These are phyloP conservation scores for Oenanthe sinensis DNA, from an alignment of 129 eudicot species.

Conservation along the genomic window DNA sequence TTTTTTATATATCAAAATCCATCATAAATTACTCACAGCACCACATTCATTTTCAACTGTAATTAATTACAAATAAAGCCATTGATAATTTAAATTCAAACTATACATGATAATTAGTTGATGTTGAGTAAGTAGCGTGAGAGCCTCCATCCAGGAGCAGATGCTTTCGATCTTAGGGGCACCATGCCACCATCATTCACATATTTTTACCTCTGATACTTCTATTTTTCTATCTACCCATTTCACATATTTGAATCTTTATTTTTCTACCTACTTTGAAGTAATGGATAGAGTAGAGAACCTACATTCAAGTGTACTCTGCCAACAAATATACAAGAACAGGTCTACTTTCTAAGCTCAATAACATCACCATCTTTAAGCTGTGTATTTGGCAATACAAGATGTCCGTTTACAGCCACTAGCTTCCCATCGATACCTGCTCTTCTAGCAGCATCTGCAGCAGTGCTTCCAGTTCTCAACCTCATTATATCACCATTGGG, in stretches of 20 bases:
- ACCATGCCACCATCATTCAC: not conserved
- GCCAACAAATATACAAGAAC: not conserved
- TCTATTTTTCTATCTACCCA: not conserved
- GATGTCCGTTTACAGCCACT: constrained; percentile 79
- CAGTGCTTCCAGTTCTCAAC: constrained; percentile 78
- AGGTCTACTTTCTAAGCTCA: constrained; percentile 50
- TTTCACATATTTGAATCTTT: not conserved
- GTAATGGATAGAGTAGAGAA: not conserved
- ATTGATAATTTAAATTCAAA: too few relatives aligned
- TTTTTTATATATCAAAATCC: too few relatives aligned
- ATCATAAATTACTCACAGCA: too few relatives aligned
- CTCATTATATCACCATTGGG: constrained; percentile 88
- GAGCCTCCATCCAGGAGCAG: not conserved
- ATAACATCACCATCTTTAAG: constrained; percentile 93
- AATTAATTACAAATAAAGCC: not conserved
- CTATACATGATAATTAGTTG: not conserved
- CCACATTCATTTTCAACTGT: too few relatives aligned
- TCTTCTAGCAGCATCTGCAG: constrained; percentile 96
- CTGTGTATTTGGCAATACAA: constrained; percentile 63
- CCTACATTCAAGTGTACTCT: not conserved
- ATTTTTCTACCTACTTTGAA: not conserved
- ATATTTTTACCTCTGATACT: not conserved
- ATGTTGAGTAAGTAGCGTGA: not conserved
- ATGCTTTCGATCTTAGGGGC: not conserved
- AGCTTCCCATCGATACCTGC: constrained; percentile 75